These are phyloP conservation scores for Boletus rubescentipes DNA, from an alignment of 768 basidiomycete species.

Conservation along the genomic window DNA sequence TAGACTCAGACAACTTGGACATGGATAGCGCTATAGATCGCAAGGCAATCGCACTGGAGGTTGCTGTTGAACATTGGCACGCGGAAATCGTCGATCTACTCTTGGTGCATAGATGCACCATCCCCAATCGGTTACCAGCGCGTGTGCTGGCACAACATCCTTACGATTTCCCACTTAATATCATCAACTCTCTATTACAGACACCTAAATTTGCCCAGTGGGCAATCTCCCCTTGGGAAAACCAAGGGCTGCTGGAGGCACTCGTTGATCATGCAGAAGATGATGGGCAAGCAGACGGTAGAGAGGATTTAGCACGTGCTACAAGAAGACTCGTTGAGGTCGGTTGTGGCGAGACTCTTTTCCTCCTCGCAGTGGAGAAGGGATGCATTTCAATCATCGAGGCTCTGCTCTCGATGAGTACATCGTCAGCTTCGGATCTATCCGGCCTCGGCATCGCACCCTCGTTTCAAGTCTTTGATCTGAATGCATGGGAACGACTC, in stretches of 20 bases:
- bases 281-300: not conserved
- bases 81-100: not conserved
- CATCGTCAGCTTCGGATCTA: not conserved
- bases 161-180: not conserved
- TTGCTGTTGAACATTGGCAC: constrained; percentile 1
- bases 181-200: not conserved
- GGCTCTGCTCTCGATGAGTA: not conserved
- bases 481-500: accelerated
- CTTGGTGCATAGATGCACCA: not conserved
- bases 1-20: not conserved
- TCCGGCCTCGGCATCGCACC: not conserved
- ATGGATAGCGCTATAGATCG: no score
- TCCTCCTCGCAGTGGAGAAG: not conserved
- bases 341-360: not conserved
- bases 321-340: not conserved
- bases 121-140: not conserved
- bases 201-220: not conserved
- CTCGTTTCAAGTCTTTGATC: not conserved
- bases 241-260: not conserved
- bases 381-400: not conserved
- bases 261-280: constrained; percentile 2
- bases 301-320: not conserved
- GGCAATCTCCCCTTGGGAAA: not conserved
- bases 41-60: not conserved
- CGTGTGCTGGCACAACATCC: not conserved